Percentiles rank a stretch among this genome's conserved stretches.
phyloP scores from a whole-genome alignment of 331 rosid genomes.

The Saraca asoca region DNA sequence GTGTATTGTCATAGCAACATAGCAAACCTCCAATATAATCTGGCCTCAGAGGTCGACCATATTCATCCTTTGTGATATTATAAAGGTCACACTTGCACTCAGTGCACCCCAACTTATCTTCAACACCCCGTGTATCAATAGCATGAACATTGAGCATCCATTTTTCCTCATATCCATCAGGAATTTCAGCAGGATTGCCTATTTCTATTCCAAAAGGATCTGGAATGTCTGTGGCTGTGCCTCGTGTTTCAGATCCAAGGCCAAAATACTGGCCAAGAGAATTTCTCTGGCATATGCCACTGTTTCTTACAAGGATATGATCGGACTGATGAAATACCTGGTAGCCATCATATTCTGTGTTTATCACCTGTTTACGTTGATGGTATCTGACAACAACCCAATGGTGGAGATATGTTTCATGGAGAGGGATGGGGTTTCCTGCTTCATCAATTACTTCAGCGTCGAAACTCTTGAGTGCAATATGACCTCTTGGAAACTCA shows the following conservation, averaged over 20 bases:
- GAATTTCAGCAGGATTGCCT: slow-evolving; percentile 42
- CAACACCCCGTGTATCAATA: slow-evolving; percentile 49
- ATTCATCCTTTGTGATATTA: slow-evolving; percentile 37
- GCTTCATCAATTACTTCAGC: slow-evolving; percentile 52
- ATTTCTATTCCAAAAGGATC: slow-evolving; percentile 49
- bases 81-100: slow-evolving; percentile 53
- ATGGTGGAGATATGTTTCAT: slow-evolving; percentile 53
- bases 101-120: slow-evolving; percentile 45
- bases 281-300: slow-evolving; percentile 43
- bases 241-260: slow-evolving; percentile 49
- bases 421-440: slow-evolving; percentile 43
- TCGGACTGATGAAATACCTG: neutral
- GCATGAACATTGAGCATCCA: slow-evolving; percentile 54
- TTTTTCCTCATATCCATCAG: slow-evolving; percentile 50
- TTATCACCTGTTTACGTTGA: slow-evolving; percentile 11
- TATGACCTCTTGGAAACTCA: slow-evolving; percentile 50
- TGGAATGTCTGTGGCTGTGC: slow-evolving; percentile 38
- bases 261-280: slow-evolving; percentile 44
- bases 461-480: slow-evolving; percentile 47
- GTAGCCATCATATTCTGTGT: neutral
- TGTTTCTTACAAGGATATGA: slow-evolving; percentile 19
- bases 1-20: slow-evolving; percentile 50
- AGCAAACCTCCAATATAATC: slow-evolving; percentile 46
- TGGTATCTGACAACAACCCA: slow-evolving; percentile 40
- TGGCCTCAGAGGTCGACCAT: slow-evolving; percentile 36